Percentiles rank a stretch among this genome's conserved stretches.
Conservation (phyloP, 768 basidiomycete genomes). For the Clitopilus hobsonii region DNA sequence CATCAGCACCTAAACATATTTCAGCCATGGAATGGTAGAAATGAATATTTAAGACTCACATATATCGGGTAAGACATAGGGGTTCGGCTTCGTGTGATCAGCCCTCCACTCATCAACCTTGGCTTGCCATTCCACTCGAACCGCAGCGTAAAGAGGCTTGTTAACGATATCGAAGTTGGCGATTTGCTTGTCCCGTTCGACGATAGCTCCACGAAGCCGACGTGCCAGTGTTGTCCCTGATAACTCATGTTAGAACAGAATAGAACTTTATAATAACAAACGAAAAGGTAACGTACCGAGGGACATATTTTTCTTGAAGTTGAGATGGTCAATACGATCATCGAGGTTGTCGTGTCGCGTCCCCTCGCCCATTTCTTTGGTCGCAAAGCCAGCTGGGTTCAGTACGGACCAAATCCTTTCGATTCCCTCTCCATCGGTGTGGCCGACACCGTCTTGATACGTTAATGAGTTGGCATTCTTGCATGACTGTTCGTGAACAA, state of each 20-base stretch:
- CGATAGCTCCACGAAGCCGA: neutral
- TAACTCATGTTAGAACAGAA: neutral
- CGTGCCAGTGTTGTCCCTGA: neutral
- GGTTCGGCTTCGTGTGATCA: neutral
- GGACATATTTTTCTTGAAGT: slow-evolving; percentile 19
- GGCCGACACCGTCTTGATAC: slow-evolving; percentile 18
- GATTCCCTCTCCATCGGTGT: slow-evolving; percentile 25
- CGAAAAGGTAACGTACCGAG: neutral
- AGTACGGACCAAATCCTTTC: slow-evolving; percentile 31
- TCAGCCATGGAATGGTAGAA: neutral
- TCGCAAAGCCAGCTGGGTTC: slow-evolving; percentile 25
- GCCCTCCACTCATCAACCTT: neutral
- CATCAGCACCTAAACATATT: neutral
- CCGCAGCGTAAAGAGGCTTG: neutral
- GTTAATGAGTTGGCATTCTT: slow-evolving; percentile 25
- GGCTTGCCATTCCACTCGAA: neutral
- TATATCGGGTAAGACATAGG: neutral
- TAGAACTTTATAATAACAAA: too few species aligned
- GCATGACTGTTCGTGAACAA: slow-evolving; percentile 24
- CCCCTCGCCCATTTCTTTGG: slow-evolving; percentile 30
- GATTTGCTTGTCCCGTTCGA: neutral
- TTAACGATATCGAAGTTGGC: neutral
- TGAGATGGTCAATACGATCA: slow-evolving; percentile 32
- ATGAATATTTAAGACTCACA: neutral
- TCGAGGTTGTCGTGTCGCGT: slow-evolving; percentile 27